These are phyloP conservation scores for Calycina herbarum DNA, from an alignment of 2,329 filamentous ascomycete genomes.

Conservation along the genomic window DNA sequence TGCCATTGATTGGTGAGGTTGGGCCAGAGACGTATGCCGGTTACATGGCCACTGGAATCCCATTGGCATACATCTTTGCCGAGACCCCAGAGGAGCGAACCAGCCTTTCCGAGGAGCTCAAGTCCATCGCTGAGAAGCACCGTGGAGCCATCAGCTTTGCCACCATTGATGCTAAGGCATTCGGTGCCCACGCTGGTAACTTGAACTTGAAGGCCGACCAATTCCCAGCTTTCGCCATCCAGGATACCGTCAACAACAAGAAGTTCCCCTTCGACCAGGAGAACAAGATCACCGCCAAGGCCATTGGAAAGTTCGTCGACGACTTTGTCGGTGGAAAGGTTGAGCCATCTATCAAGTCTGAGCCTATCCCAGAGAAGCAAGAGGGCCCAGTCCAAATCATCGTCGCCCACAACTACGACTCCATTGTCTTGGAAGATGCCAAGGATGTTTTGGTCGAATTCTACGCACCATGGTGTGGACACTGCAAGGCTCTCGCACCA, in stretches of 20 bases:
- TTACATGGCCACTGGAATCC: conserved; percentile 92
- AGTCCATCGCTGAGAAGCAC: conserved; percentile 85
- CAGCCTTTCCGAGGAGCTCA: conserved; percentile 72
- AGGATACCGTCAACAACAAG: conserved; percentile 91
- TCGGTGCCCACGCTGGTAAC: conserved; percentile 93
- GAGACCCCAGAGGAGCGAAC: conserved; percentile 89
- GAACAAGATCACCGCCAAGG: conserved; percentile 67
- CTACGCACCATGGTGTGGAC: conserved; percentile 98
- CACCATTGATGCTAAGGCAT: conserved; percentile 92
- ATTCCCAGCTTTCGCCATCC: conserved; percentile 97
- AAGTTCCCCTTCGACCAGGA: conserved; percentile 94
- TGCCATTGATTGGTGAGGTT: conserved; percentile 90
- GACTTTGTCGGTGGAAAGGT: conserved; percentile 85
- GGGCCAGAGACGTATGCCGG: conserved; percentile 93
- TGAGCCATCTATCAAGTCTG: conserved; percentile 96
- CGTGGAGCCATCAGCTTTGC: conserved; percentile 97
- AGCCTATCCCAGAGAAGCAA: conserved; percentile 91
- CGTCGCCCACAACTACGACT: conserved; percentile 91
- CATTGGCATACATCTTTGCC: conserved; percentile 96
- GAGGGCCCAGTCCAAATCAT: conserved; percentile 85
- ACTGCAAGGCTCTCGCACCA: conserved; percentile 98
- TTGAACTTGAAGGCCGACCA: conserved; percentile 94
- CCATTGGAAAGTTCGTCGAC: conserved; percentile 80
- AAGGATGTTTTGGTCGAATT: conserved; percentile 99
- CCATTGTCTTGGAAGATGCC: conserved; percentile 85